Evolutionary conservation across 108 stramenopile species (phyloP).

Genomic region (Cylindrotheca fusiformis): DNA sequence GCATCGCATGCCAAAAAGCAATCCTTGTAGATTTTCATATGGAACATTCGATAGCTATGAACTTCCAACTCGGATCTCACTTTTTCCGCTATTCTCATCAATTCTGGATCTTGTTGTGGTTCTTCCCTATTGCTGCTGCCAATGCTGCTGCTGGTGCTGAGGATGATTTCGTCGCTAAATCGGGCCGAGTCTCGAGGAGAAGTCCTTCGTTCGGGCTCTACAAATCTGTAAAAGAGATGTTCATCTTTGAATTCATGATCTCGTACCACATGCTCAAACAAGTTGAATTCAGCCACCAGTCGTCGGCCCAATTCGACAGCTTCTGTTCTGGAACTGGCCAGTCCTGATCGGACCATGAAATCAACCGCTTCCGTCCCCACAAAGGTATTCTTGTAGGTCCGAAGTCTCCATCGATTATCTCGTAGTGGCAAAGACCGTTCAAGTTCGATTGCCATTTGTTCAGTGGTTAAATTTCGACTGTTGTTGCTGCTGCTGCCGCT

Average conservation of each 20-base stretch:
- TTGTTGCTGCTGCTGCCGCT: too few species aligned
- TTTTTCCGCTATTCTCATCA: neutral
- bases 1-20: constrained; percentile 4
- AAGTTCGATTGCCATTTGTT: neutral
- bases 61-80: neutral
- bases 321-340: constrained; percentile 5
- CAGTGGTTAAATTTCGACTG: too few species aligned
- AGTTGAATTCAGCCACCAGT: constrained; percentile 28
- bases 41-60: neutral
- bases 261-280: constrained; percentile 40
- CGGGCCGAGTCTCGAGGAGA: neutral
- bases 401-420: constrained; percentile 1
- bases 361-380: constrained; percentile 11
- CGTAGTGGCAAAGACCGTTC: neutral
- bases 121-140: too few species aligned
- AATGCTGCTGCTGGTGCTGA: too few species aligned
- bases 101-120: neutral
- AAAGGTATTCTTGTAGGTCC: constrained; percentile 7
- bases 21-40: neutral
- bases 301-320: constrained; percentile 19
- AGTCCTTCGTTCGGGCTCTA: constrained; percentile 7
- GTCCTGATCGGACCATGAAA: neutral
- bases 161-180: too few species aligned
- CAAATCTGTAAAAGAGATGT: constrained; percentile 50
- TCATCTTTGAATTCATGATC: constrained; percentile 53